Evolutionary conservation across 2,329 filamentous ascomycete species (phyloP), one percentile per base, ranked within the genome.

Genomic region (Talaromyces verruculosus): DNA sequence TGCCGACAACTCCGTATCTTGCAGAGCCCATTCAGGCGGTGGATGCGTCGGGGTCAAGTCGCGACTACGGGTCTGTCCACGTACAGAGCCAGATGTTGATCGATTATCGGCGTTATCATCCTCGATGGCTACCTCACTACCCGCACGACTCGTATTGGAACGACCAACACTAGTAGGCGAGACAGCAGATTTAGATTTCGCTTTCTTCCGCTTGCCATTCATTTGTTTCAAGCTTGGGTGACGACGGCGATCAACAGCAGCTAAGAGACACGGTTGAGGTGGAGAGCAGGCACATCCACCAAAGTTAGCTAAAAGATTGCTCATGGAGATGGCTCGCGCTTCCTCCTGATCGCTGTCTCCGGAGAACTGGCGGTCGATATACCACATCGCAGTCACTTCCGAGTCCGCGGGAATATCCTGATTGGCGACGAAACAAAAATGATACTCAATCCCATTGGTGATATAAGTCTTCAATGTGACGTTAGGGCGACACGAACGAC

Each of bases 361-460:
- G 57, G 75, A 76, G 19, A 80, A 70, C 58, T 79, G 76, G 19
- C 76, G 73, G 63, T 82, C 79, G 10, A 82, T 72, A 68, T 82
- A 82, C 82, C 82, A 84, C 67, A 78, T 81, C 3, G 80, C 79
- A 3, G 82, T 83, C 30, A 84, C 76, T 69, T 84, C 82, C 1
- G 80, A 74, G 63, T 80, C 76, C n/a, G 87, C 82, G 17, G 84
- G 78, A 65, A 98, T 93, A 43, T 89, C 84, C 63, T 90, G 86
- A 71, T 91, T 91, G 71, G 92, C 93, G 67, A 97, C 88, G 69
- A 97, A 89, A 86, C 94, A 97, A 77, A 98, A 97, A 74, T 95
- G 92, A 74, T 94, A 96, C 69, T 94, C 89, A 0, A 88, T 89
- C 3, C 86, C 85, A 57, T 88, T 89, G 1, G 91, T 91, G 58